Evolutionary conservation across 2,329 filamentous ascomycete species (phyloP), one percentile per base, ranked within the genome.

Genomic region (Botrytis byssoidea): DNA sequence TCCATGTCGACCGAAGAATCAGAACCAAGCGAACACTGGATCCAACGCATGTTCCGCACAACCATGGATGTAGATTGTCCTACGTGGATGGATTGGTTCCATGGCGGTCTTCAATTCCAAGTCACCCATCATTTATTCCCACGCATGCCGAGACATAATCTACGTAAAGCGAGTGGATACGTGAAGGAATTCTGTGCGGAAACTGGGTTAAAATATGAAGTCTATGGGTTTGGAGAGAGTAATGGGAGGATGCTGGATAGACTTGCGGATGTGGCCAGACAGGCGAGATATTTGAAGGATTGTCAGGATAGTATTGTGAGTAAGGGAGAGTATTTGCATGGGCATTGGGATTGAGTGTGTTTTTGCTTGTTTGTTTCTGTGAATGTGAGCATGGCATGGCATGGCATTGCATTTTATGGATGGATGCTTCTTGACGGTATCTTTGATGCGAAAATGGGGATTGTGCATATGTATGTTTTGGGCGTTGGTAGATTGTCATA

Each of bases 21-120:
- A 14, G 95, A 94, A 0, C 90, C 92, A 1, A 86, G 91, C 66
- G 94, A 97, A 81, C 96, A 93, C 0, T 97, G 97, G 82, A 90
- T 94, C 0, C 94, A 97, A 82, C 93, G 91, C 82, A 96, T 97
- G 91, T 86, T 97, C 63, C 91, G 95, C 77, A 97, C 94, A 1
- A 97, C 94, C 18, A 97, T 97, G 94, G 94, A 97, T 76, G 90
- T 97, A 35, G 93, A 96, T 80, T 97, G 94, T 80, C 93, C 94
- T 0, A 86, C 88, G 16, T 97, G 94, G 94, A 86, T 97, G 22
- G 94, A 97, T 81, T 97, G 94, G 81, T 88, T 97, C 82, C 94
- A 97, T 78, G 94, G 94, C 32, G 94, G 94, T 4, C 84, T 97
- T 75, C 94, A 97, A 82, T 97, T 97, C 83, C 94, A 97, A 82